Conservation (phyloP, 306 rosid species). For the Senna siamea region DNA sequence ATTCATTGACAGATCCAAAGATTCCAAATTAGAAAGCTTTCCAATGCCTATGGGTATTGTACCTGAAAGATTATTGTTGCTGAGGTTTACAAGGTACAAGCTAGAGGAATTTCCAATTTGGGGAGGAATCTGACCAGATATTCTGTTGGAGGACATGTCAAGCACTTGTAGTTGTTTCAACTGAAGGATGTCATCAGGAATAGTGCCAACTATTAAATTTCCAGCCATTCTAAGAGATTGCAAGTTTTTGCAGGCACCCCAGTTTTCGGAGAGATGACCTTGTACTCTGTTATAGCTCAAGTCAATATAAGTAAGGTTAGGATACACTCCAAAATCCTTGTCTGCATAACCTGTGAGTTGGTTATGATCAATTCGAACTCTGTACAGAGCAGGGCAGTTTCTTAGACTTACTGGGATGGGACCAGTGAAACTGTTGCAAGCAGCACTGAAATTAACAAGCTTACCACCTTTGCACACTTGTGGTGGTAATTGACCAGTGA, state of each 20-base stretch:
- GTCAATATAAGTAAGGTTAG: background rate
- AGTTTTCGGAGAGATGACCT: background rate
- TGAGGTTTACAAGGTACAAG: background rate
- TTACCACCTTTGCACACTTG: no score
- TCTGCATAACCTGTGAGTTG: background rate
- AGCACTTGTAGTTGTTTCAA: background rate
- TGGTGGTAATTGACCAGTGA: no score
- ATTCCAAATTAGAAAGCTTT: slow-evolving; percentile 26
- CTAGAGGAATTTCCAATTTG: background rate
- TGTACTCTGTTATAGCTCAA: slow-evolving; percentile 10
- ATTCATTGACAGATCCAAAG: slow-evolving; percentile 46
- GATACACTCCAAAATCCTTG: background rate
- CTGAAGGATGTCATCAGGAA: background rate
- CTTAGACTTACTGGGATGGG: no score
- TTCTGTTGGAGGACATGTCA: background rate
- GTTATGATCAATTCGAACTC: background rate
- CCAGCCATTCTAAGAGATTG: background rate
- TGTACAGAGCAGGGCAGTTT: background rate
- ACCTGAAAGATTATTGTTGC: slow-evolving; percentile 11
- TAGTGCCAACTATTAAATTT: background rate
- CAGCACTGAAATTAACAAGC: no score
- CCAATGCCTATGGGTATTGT: slow-evolving; percentile 32
- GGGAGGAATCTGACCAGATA: background rate
- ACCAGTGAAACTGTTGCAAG: no score
- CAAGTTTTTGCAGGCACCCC: background rate